Percentiles rank a stretch among this genome's conserved stretches.
These are phyloP conservation scores for Anisodus tanguticus DNA, from an alignment of 257 asterid genomes.

Conservation along the genomic window DNA sequence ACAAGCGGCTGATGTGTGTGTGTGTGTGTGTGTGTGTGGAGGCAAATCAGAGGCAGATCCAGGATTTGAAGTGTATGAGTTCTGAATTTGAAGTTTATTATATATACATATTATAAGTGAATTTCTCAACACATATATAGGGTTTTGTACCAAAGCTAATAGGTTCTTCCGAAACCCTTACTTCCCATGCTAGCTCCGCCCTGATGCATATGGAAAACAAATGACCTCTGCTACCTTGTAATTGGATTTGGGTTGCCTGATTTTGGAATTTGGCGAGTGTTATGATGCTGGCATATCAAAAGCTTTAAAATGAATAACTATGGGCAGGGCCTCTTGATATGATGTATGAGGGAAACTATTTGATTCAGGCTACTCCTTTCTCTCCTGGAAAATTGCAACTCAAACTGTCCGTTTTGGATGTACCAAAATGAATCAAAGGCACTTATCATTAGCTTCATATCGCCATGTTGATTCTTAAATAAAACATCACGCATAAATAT, in stretches of 20 bases:
- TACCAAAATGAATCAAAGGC: neutral
- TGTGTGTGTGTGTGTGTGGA: no score
- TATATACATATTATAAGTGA: neutral
- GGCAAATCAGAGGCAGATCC: neutral
- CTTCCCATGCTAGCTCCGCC: neutral
- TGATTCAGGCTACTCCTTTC: neutral
- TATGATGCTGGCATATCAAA: neutral
- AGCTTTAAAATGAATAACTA: neutral
- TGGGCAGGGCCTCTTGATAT: neutral
- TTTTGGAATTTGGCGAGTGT: neutral
- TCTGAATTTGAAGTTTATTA: neutral
- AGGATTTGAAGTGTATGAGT: neutral
- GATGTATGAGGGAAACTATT: neutral
- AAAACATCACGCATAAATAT: no score
- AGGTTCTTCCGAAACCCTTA: neutral
- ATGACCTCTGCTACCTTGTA: constrained; percentile 24
- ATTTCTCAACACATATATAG: neutral
- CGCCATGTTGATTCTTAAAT: no score
- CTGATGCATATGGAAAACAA: neutral
- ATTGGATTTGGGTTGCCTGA: neutral
- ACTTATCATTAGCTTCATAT: neutral
- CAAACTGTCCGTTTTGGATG: constrained; percentile 6
- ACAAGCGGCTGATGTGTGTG: neutral
- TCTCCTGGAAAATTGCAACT: constrained; percentile 2
- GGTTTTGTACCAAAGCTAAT: constrained; percentile 9